phyloP scores from a whole-genome alignment of 164 flowering plant species.

The Aristolochia californica region DNA sequence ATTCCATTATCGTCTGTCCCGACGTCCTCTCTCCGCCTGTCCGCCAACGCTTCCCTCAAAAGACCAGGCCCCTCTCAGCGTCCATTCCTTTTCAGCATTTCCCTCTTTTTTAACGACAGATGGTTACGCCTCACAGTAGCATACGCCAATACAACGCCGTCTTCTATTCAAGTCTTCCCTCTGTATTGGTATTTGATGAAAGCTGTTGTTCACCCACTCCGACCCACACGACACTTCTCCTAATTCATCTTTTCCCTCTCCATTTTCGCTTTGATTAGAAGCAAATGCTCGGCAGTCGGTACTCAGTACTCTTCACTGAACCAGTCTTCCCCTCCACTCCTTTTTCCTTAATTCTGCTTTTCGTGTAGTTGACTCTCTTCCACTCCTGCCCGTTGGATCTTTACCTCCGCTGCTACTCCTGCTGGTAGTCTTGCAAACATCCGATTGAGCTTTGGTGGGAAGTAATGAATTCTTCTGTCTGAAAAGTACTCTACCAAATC shows the following conservation, averaged over 20 bases:
- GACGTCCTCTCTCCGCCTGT: not conserved
- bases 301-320: not conserved
- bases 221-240: not conserved
- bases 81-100: not conserved
- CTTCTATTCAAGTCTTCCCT: not conserved
- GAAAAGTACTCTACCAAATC: too few species aligned
- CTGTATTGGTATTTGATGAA: not conserved
- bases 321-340: not conserved
- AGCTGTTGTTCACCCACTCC: conserved; percentile 1
- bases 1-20: not conserved
- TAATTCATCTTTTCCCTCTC: not conserved
- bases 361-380: not conserved
- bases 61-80: too few species aligned
- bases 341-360: not conserved
- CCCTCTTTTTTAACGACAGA: too few species aligned
- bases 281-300: not conserved
- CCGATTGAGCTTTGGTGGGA: too few species aligned
- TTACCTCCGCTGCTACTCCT: not conserved
- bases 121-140: too few species aligned
- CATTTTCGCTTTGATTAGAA: conserved; percentile 3
- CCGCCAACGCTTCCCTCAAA: not conserved
- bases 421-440: too few species aligned
- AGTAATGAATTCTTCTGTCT: too few species aligned
- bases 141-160: not conserved
- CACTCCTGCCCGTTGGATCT: not conserved